These are phyloP conservation scores for Mallotus nudiflorus DNA, from an alignment of 345 rosid genomes.

Conservation along the genomic window DNA sequence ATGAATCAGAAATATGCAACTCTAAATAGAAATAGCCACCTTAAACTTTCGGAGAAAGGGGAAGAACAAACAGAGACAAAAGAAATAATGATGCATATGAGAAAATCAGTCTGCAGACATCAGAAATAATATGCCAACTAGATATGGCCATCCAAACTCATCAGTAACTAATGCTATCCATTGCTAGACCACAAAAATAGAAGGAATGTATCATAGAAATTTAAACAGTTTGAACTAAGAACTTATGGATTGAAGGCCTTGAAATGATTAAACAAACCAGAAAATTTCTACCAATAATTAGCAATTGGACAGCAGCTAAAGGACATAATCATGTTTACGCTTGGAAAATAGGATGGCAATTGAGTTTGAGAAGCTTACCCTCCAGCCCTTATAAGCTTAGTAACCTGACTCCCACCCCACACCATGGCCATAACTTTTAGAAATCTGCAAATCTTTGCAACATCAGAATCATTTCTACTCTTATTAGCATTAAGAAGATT, in stretches of 20 bases:
- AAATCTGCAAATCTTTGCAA: conserved; percentile 52
- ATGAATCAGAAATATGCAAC: not conserved
- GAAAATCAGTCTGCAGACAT: not conserved
- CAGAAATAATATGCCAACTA: not conserved
- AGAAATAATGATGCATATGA: not conserved
- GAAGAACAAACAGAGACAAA: not conserved
- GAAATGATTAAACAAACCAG: not conserved
- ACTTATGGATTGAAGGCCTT: too few species aligned
- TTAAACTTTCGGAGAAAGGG: not conserved
- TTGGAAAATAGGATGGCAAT: not conserved
- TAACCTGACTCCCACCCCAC: conserved; percentile 98
- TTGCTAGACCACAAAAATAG: too few species aligned
- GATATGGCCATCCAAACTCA: not conserved
- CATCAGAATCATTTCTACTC: conserved; percentile 16
- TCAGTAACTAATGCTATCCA: not conserved
- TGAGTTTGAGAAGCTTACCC: conserved; percentile 56
- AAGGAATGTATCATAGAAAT: too few species aligned
- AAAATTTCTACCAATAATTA: too few species aligned
- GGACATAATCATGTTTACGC: not conserved
- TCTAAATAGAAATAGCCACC: not conserved
- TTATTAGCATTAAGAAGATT: conserved; percentile 16
- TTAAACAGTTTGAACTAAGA: too few species aligned
- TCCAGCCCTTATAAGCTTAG: conserved; percentile 80
- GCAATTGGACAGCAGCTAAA: too few species aligned
- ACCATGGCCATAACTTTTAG: conserved; percentile 94